phyloP scores from a whole-genome alignment of 352 stramenopile genomes.

The Phytophthora idaei region DNA sequence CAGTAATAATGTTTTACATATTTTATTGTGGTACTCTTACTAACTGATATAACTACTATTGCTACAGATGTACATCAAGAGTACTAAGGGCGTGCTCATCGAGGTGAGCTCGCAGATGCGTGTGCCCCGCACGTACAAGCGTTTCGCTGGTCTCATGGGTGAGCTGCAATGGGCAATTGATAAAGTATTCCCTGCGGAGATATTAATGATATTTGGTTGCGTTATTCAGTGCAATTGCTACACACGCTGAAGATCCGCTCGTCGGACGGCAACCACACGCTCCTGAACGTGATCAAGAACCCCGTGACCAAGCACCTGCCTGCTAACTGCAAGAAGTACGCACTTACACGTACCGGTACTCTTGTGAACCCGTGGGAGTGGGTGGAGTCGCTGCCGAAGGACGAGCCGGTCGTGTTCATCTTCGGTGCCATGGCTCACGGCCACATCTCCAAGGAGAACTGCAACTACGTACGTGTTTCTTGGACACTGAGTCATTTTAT shows the following conservation, averaged over 20 bases:
- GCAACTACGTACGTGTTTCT: conserved; percentile 89
- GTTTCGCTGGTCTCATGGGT: conserved; percentile 97
- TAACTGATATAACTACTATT: conserved; percentile 1
- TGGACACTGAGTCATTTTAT: background rate
- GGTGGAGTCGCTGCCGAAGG: conserved; percentile 89
- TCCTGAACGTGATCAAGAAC: conserved; percentile 99
- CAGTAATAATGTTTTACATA: background rate
- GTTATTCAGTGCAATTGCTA: conserved; percentile 95
- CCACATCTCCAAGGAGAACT: conserved; percentile 97
- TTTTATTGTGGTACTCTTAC: conserved; percentile 1
- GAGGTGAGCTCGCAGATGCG: conserved; percentile 98
- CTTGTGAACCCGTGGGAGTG: conserved; percentile 96
- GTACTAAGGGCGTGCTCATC: conserved; percentile 97
- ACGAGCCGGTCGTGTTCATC: conserved; percentile 97
- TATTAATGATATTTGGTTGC: conserved; percentile 38
- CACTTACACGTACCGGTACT: conserved; percentile 92
- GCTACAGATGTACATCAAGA: conserved; percentile 93
- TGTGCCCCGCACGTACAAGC: conserved; percentile 99
- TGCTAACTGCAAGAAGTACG: conserved; percentile 95
- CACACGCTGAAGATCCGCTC: conserved; percentile 99
- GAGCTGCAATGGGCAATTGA: conserved; percentile 18
- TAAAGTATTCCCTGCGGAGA: conserved; percentile 4
- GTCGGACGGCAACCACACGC: conserved; percentile 94
- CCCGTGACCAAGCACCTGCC: conserved; percentile 97
- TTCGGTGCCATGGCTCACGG: conserved; percentile 98